Evolutionary conservation across 192 early-diverging fungal genomes (phyloP), one percentile per base, ranked within the genome.

Genomic region (Umbelopsis ramanniana): DNA sequence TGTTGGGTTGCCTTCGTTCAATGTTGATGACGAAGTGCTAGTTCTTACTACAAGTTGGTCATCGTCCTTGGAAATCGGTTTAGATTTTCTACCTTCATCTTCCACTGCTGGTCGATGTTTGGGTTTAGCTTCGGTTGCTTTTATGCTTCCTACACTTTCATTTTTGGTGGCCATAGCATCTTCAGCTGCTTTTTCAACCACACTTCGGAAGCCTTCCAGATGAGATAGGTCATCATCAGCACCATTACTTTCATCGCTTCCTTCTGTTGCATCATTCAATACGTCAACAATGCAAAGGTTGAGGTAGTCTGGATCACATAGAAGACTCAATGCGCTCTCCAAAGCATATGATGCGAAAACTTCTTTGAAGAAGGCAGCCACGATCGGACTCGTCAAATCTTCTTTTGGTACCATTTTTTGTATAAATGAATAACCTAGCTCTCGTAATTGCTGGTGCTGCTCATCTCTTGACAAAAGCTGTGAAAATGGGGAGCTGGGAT

Each of bases 271-370:
- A 45, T 73, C 74, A 3, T 60, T 79, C 19, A 88, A 72, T 52
- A 83, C 79, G 10, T 84, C 77, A 12, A 88, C 81, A 22, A 88
- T 86, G 24, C 74, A 67, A 38, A 82, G 37, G 68, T 88, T 88
- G 23, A 88, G 74, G 54, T 75, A 86, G 52, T 88, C 86, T 2
- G 86, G 85, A 52, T 88, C 85, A 24, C 85, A 82, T 2, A 82
- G 40, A 5, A 70, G 79, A 37, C 83, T 75, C 12, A 88, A 68
- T 9, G 78, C 73, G 54, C 71, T 60, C n/a, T 83, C 81, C 47
- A 88, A 77, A 46, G 83, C 73, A 21, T 84, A 78, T 10, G 75
- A 78, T 8, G 86, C 78, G 67, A 86, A 77, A 23, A 88, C 72
- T 50, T 86, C 86, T 55, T 80, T 81, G 68, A 88, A 76, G 11